Percentiles rank a stretch among this genome's conserved stretches.
These are phyloP conservation scores for Corymbia calophylla DNA, from an alignment of 441 rosid species.

Conservation along the genomic window DNA sequence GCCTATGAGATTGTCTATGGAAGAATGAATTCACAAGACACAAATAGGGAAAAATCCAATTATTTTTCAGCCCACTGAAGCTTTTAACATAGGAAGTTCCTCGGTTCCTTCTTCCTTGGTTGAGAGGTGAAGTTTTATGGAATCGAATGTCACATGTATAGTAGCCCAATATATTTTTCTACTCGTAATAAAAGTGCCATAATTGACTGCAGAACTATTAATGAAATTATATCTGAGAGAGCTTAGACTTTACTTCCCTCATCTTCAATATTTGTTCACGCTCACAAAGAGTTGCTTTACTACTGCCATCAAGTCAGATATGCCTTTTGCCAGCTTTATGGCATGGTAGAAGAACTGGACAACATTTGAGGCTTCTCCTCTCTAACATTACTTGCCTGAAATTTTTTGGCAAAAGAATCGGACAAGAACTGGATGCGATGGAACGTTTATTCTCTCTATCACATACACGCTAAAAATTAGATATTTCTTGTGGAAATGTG, in stretches of 20 bases:
- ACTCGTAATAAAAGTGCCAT: background rate
- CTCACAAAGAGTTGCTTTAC: background rate
- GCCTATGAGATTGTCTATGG: background rate
- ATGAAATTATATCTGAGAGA: background rate
- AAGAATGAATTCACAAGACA: background rate
- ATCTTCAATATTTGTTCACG: background rate
- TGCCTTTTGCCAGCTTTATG: background rate
- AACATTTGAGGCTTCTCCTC: background rate
- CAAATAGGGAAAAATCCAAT: background rate
- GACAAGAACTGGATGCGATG: background rate
- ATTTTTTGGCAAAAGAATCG: background rate
- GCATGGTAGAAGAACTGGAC: background rate
- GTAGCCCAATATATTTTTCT: background rate
- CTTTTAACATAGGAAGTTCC: background rate
- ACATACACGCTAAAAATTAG: background rate
- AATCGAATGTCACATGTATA: background rate
- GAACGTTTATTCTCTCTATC: background rate
- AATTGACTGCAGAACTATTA: background rate
- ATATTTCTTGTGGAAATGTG: background rate
- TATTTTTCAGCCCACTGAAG: background rate
- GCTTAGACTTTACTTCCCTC: background rate
- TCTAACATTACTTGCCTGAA: background rate
- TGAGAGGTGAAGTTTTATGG: background rate
- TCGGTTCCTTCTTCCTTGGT: background rate
- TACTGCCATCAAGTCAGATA: background rate